phyloP scores from a whole-genome alignment of 2,329 filamentous ascomycete genomes.

The Beauveria brongniartii region DNA sequence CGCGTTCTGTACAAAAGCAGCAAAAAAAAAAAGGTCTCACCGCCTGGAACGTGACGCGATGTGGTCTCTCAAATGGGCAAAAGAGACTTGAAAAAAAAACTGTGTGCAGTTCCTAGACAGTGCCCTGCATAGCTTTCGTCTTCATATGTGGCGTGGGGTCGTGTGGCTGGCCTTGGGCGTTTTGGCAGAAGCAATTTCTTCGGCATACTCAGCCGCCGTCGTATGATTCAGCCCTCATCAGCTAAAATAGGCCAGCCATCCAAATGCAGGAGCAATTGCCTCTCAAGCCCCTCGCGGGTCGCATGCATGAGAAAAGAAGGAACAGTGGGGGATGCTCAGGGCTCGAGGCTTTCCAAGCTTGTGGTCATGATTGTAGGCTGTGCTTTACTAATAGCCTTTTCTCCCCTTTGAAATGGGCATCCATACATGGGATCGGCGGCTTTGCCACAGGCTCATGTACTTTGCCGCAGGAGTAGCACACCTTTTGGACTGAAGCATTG shows the following conservation, averaged over 20 bases:
- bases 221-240: not conserved
- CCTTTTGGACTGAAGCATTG: not conserved
- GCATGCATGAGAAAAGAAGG: not conserved
- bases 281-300: not conserved
- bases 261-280: slow-evolving; percentile 1
- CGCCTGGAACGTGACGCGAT: too few relatives aligned
- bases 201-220: too few relatives aligned
- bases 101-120: not conserved
- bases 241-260: not conserved
- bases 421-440: not conserved
- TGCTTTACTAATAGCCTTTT: not conserved
- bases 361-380: not conserved
- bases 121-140: not conserved
- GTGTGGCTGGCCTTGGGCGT: not conserved
- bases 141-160: not conserved
- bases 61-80: too few relatives aligned
- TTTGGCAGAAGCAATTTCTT: not conserved
- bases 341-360: not conserved
- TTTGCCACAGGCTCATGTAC: not conserved
- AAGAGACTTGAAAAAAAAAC: too few relatives aligned
- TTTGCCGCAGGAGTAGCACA: not conserved
- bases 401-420: not conserved
- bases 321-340: not conserved
- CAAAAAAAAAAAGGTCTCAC: too few relatives aligned
- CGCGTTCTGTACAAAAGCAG: too few relatives aligned